Conservation (phyloP, 2,329 filamentous ascomycete species). For the Pleurostoma richardsiae region DNA sequence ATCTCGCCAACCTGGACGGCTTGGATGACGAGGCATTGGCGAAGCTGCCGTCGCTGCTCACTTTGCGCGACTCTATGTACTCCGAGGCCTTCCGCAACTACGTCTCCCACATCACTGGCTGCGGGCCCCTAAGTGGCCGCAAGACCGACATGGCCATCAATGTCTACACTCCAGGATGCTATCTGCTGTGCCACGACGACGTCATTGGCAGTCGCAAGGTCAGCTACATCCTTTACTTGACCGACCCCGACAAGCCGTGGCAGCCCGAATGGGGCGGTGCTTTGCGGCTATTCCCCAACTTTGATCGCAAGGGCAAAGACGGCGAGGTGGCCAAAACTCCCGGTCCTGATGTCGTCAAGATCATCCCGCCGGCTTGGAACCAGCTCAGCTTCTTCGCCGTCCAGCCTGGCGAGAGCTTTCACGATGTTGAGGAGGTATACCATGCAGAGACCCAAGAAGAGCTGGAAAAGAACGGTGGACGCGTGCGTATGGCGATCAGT, state of each 20-base stretch:
- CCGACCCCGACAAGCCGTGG: constrained; percentile 88
- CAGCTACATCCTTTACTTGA: constrained; percentile 95
- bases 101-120: constrained; percentile 77
- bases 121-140: constrained; percentile 79
- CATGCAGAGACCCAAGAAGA: constrained; percentile 55
- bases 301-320: constrained; percentile 58
- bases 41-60: constrained; percentile 83
- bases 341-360: constrained; percentile 69
- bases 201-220: constrained; percentile 95
- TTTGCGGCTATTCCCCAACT: constrained; percentile 76
- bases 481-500: constrained; percentile 94
- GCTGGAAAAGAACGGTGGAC: constrained; percentile 64
- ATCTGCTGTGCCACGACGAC: constrained; percentile 94
- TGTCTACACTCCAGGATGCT: constrained; percentile 93
- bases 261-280: constrained; percentile 90
- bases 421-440: constrained; percentile 98
- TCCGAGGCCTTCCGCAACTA: constrained; percentile 85
- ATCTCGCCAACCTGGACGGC: constrained; percentile 93
- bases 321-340: constrained; percentile 77
- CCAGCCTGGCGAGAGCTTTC: constrained; percentile 96
- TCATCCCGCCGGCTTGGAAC: constrained; percentile 93
- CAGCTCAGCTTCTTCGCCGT: constrained; percentile 98
- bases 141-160: constrained; percentile 99
- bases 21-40: constrained; percentile 80
- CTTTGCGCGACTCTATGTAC: constrained; percentile 91